Evolutionary conservation across 192 early-diverging fungal genomes (phyloP), one percentile per base, ranked within the genome.

Genomic region (Backusella macrospora): DNA sequence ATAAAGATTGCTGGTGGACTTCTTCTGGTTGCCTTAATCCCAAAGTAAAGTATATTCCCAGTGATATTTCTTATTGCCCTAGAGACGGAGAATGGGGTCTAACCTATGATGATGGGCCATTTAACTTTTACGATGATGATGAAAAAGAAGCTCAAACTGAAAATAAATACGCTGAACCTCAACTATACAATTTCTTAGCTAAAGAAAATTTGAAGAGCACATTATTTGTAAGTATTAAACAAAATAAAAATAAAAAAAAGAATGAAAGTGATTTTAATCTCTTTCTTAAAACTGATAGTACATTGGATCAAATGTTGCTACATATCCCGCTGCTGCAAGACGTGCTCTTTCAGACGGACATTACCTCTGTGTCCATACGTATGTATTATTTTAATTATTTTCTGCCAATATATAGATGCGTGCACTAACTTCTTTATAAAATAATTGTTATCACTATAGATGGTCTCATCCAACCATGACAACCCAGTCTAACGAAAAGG

Each of bases 391-490:
- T 29, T 18, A 13, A 12, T 26, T 26, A 18, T 23, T 52, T 23
- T 52, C 3, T 59, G 21, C 21, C 26, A 10, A 59, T 59, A 14
- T 12, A 12, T 26, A 59, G 10, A 0, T 23, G 4, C 26, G 10
- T 26, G 29, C 2, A 34, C 29, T 34, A 34, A 34, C 29, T 34
- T 34, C 29, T 1, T 1, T 34, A 34, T 34, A 34, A 0, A 34
- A 34, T 34, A 34, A 34, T 34, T 34, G 2, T 34, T 34, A 12
- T 23, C 12, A 59, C 2, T 90, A 44, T 67, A 74, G 87, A 13
- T 90, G 86, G 86, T 76, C 81, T 49, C 88, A 88, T 46, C 74
- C 75, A 12, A 77, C 75, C 18, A 78, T 90, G 78, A 83, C 85
- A 0, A 68, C 80, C 5, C 48, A 87, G 26, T 81, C 87, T 7